Evolutionary conservation across 1,139 yeast species (phyloP).

Genomic region (Geotrichum aggregatum): DNA sequence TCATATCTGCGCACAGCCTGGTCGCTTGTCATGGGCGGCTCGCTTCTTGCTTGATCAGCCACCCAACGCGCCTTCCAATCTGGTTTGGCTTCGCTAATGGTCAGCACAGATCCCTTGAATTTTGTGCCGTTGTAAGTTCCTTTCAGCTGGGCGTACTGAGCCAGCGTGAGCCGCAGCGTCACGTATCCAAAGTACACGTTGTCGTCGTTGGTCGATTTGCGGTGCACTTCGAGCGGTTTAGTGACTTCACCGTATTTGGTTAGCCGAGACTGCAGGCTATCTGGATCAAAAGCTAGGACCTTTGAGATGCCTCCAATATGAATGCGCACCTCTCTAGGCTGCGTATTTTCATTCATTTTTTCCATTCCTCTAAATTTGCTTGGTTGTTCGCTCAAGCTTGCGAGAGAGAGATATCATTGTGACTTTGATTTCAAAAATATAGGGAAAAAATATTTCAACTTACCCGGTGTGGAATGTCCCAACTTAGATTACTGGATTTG

Average conservation of each 20-base stretch:
- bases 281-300: constrained; percentile 45
- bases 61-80: constrained; percentile 47
- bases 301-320: constrained; percentile 67
- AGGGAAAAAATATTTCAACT: not conserved
- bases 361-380: not conserved
- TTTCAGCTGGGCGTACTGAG: constrained; percentile 48
- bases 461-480: not conserved
- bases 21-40: constrained; percentile 39
- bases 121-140: constrained; percentile 61
- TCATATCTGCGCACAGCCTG: constrained; percentile 44
- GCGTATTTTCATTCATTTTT: not conserved
- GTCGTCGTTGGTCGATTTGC: constrained; percentile 48
- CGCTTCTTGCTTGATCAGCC: constrained; percentile 38
- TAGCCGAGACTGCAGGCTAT: constrained; percentile 47
- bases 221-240: constrained; percentile 47
- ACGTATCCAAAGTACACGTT: constrained; percentile 57
- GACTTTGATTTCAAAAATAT: not conserved
- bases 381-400: not conserved
- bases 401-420: not conserved
- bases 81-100: constrained; percentile 49
- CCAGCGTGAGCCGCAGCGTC: constrained; percentile 51
- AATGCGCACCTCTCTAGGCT: constrained; percentile 41
- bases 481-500: not conserved
- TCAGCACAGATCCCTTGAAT: constrained; percentile 68
- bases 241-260: constrained; percentile 49